phyloP scores from a whole-genome alignment of 2,329 filamentous ascomycete genomes.

The Zasmidium cellare region DNA sequence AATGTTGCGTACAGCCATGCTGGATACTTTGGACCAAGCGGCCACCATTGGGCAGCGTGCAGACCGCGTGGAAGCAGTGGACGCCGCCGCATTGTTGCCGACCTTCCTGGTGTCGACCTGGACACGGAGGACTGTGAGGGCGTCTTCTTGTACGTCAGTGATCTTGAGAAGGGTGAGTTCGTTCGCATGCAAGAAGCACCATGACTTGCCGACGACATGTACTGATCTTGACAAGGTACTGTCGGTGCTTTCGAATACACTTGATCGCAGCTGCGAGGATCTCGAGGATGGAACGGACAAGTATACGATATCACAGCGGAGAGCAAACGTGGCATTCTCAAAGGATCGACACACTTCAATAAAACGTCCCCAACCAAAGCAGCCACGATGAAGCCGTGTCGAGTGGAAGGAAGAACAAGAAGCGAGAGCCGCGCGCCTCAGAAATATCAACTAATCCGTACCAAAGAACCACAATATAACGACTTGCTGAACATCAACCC shows the following conservation, averaged over 20 bases:
- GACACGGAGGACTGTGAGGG: not conserved
- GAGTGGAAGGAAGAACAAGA: not conserved
- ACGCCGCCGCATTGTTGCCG: not conserved
- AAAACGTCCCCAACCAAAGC: too few relatives aligned
- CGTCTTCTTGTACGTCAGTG: not conserved
- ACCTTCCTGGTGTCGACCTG: not conserved
- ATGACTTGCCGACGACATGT: not conserved
- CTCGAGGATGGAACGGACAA: not conserved
- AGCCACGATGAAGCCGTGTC: not conserved
- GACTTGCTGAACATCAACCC: not conserved
- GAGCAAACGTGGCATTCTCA: not conserved
- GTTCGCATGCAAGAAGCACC: not conserved
- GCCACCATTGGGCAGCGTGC: slow-evolving; percentile 21
- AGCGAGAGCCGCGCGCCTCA: not conserved
- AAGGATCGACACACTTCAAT: too few relatives aligned
- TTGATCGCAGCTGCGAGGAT: not conserved
- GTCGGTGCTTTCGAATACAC: not conserved
- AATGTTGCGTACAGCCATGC: slow-evolving; percentile 19
- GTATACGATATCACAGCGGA: not conserved
- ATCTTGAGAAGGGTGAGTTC: not conserved
- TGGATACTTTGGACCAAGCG: slow-evolving; percentile 18
- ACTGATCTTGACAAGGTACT: not conserved
- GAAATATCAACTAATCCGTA: not conserved
- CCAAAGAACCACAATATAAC: not conserved
- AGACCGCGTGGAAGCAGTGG: not conserved